Evolutionary conservation across 257 asterid genomes (phyloP).

Genomic region (Forsythia suspensa): DNA sequence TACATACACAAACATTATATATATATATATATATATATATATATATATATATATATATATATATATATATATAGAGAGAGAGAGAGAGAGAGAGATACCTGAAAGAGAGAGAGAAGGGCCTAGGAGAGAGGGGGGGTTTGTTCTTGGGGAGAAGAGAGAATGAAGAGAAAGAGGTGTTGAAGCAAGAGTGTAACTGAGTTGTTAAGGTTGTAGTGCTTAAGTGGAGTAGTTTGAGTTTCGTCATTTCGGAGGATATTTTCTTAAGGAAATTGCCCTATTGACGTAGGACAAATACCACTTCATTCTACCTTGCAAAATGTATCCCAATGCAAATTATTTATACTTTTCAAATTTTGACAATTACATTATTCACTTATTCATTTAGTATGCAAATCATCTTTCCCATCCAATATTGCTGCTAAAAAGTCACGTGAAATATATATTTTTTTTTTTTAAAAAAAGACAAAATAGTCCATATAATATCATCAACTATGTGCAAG

Average conservation of each 20-base stretch:
- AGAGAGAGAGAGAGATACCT: constrained; percentile 22
- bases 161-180: constrained; percentile 13
- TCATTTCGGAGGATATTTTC: constrained; percentile 10
- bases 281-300: too few species aligned
- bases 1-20: background rate
- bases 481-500: too few species aligned
- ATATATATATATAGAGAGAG: background rate
- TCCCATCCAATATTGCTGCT: too few species aligned
- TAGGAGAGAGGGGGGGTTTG: constrained; percentile 10
- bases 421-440: too few species aligned
- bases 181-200: constrained; percentile 17
- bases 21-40: background rate
- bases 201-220: constrained; percentile 11
- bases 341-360: too few species aligned
- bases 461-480: too few species aligned
- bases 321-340: too few species aligned
- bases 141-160: constrained; percentile 4
- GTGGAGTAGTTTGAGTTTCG: constrained; percentile 25
- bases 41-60: background rate
- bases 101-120: constrained; percentile 21
- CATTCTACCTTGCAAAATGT: too few species aligned
- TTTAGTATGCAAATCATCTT: too few species aligned
- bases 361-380: too few species aligned
- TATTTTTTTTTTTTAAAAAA: too few species aligned
- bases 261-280: background rate